A percentile compares a stretch with the other conserved stretches of the same genome.
Conservation (phyloP, 106 monocot genomes). For the Phalaenopsis equestris region DNA sequence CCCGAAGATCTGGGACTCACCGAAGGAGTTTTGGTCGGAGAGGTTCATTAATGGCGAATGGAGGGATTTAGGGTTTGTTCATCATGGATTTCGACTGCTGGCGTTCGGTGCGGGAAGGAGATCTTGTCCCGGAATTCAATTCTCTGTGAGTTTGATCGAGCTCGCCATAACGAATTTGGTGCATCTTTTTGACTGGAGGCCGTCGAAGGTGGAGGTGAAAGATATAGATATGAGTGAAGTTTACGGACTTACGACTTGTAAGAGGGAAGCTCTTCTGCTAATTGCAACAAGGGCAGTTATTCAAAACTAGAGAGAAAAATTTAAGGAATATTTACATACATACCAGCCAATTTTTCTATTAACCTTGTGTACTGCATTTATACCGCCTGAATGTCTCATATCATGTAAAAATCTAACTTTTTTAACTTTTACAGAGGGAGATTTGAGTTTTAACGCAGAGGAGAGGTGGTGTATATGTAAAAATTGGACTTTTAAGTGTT, state of each 20-base stretch:
- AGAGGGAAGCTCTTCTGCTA: background rate
- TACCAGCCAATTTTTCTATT: no score
- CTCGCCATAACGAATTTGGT: background rate
- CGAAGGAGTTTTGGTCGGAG: conserved; percentile 37
- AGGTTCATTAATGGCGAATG: conserved; percentile 19
- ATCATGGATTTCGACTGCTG: conserved; percentile 41
- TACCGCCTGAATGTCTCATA: no score
- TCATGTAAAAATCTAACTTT: no score
- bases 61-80: conserved; percentile 21
- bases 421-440: no score
- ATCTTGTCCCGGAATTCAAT: conserved; percentile 20
- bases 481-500: no score
- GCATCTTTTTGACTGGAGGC: background rate
- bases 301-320: no score
- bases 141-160: background rate
- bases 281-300: no score
- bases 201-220: background rate
- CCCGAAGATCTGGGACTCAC: conserved; percentile 33
- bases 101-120: conserved; percentile 32
- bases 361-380: no score
- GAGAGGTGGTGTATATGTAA: no score
- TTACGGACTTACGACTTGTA: background rate
- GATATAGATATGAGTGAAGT: background rate
- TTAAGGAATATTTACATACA: no score
- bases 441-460: no score